These are phyloP conservation scores for Neoarthrinium moseri DNA, from an alignment of 2,329 filamentous ascomycete species.

Conservation along the genomic window DNA sequence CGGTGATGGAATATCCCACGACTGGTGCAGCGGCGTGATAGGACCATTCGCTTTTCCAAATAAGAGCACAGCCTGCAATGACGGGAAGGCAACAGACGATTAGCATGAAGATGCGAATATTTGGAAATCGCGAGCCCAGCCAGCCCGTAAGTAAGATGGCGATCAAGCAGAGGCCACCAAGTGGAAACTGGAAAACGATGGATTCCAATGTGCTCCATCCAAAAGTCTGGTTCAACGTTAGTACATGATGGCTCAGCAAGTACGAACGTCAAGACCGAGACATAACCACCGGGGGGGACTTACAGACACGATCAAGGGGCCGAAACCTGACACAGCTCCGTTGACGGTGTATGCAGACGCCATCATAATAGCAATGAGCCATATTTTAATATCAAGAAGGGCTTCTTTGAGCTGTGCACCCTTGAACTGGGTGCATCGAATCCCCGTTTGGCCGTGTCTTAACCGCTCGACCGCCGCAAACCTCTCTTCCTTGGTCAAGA, in stretches of 20 bases:
- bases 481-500: conserved; percentile 61
- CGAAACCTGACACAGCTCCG: conserved; percentile 69
- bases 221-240: conserved; percentile 46
- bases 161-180: conserved; percentile 67
- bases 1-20: conserved; percentile 69
- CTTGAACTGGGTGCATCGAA: conserved; percentile 62
- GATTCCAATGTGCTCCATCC: conserved; percentile 62
- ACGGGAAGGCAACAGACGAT: conserved; percentile 68
- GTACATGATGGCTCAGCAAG: not conserved
- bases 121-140: conserved; percentile 56
- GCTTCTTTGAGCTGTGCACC: conserved; percentile 56
- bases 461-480: conserved; percentile 64
- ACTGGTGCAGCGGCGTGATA: conserved; percentile 66
- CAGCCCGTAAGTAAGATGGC: conserved; percentile 67
- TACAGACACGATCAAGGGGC: conserved; percentile 64
- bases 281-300: not conserved
- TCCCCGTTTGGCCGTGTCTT: conserved; percentile 61
- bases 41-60: conserved; percentile 68
- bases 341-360: conserved; percentile 70
- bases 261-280: no score
- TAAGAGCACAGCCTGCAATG: conserved; percentile 71
- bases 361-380: conserved; percentile 67
- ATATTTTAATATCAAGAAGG: conserved; percentile 59
- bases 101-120: conserved; percentile 65
- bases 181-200: conserved; percentile 73